Conservation (phyloP, 257 asterid species). For the Knoxia roxburghii region DNA sequence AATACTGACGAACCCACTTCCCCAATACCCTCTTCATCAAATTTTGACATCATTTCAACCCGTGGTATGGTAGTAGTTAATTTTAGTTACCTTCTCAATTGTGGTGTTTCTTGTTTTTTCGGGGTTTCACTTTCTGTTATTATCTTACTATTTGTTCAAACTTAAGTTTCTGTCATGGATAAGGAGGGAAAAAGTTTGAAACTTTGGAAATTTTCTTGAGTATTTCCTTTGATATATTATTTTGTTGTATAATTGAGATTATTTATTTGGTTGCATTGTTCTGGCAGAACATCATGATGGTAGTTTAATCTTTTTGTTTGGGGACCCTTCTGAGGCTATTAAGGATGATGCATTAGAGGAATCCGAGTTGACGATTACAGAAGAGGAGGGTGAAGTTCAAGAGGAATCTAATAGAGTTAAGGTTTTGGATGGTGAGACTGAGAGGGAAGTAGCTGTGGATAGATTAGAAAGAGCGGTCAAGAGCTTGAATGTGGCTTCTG, state of each 20-base stretch:
- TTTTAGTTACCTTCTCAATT: neutral
- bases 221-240: neutral
- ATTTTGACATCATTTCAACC: constrained; percentile 46
- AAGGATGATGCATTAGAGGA: constrained; percentile 37
- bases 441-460: constrained; percentile 26
- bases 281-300: constrained; percentile 82
- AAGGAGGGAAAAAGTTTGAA: neutral
- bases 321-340: constrained; percentile 47
- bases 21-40: constrained; percentile 25
- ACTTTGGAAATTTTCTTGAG: neutral
- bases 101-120: neutral
- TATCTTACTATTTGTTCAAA: neutral
- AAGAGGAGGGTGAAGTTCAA: constrained; percentile 23
- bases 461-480: constrained; percentile 19
- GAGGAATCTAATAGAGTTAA: constrained; percentile 26
- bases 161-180: neutral
- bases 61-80: constrained; percentile 40
- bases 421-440: constrained; percentile 29
- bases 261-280: constrained; percentile 16
- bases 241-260: constrained; percentile 11
- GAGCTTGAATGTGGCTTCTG: constrained; percentile 21
- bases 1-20: constrained; percentile 3
- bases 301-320: constrained; percentile 70
- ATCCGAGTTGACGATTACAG: constrained; percentile 24
- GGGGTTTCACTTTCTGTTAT: neutral